Evolutionary conservation across 768 basidiomycete genomes (phyloP), one percentile per base, ranked within the genome.

Genomic region (Rossbeevera mucosa): DNA sequence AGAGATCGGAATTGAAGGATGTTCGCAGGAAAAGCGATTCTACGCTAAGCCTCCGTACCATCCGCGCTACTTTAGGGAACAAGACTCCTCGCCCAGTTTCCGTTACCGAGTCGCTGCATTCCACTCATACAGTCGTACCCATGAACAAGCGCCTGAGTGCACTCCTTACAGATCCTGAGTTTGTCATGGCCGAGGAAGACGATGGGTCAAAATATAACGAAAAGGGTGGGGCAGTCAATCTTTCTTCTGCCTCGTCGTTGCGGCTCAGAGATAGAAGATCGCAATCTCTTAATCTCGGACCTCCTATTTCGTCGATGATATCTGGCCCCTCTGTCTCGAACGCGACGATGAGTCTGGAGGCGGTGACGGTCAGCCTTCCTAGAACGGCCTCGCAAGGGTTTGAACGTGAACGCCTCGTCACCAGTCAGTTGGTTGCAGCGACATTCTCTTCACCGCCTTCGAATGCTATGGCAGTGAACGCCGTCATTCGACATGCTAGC

Each of bases 1-100:
- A 69, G 42, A 59, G 71, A 64, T 60, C 54, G 40, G 76, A 79
- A 43, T 65, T 65, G 61, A 90, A 85, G 72, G 88, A 91, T 56
- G 74, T 76, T 28, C 86, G 88, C 85, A 73, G 88, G 61, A 88
- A 86, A 71, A 89, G 88, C 59, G 88, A 91, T 67, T 83, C 88
- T 6, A 89, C 87, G n/a, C 80, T 85, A 63, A 85, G 86, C 61
- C 82, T 85, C 63, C 79, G 80, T 56, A 90, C 88, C 18, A 80
- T 88, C 51, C 79, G 86, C 26, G 80, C 83, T 30, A 64, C 67
- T 14, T 74, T 80, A 12, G 75, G 74, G 33, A 66, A 64, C 29
- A 77, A 77, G 24, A 72, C 83, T 2, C 82, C 85, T 31, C 77
- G 88, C 14, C 88, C 88, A 4, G 85, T 88, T 28, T 91, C 88